phyloP scores from a whole-genome alignment of 2,329 filamentous ascomycete species.

The Sporothrix variecibatus region DNA sequence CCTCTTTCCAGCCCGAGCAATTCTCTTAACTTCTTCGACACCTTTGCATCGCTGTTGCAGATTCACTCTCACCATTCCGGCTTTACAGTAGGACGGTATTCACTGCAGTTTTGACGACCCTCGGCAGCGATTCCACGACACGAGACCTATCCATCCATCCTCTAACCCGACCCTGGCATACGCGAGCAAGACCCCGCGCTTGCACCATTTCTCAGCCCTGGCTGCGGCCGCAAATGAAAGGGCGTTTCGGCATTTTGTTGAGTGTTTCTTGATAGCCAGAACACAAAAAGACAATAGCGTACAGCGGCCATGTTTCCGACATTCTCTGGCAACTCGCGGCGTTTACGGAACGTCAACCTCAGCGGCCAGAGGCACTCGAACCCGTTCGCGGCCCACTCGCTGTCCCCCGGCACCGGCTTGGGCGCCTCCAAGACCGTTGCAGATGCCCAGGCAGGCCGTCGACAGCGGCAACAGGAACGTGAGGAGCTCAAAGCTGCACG shows the following conservation, averaged over 20 bases:
- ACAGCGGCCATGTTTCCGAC: conserved; percentile 73
- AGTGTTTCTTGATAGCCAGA: neutral
- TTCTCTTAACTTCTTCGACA: neutral
- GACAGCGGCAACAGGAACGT: conserved; percentile 77
- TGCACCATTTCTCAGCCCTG: conserved; percentile 3
- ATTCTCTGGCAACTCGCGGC: conserved; percentile 85
- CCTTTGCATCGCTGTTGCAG: neutral
- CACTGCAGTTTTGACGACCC: neutral
- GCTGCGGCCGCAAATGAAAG: conserved; percentile 1
- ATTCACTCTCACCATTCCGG: neutral
- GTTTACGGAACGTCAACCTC: conserved; percentile 89
- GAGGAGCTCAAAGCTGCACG: conserved; percentile 73
- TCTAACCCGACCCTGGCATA: neutral
- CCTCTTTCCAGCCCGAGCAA: neutral
- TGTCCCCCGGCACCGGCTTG: conserved; percentile 57
- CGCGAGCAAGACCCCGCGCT: conserved; percentile 19
- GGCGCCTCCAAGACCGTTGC: conserved; percentile 77
- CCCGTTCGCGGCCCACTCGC: conserved; percentile 69
- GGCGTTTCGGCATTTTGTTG: neutral
- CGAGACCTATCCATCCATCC: neutral
- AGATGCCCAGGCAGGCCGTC: conserved; percentile 82
- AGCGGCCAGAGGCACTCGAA: conserved; percentile 76
- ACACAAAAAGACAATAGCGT: neutral
- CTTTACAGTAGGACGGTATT: neutral
- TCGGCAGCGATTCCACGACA: neutral